These are phyloP conservation scores for Pelagomonas calceolata DNA, from an alignment of 108 stramenopile genomes.

Conservation along the genomic window DNA sequence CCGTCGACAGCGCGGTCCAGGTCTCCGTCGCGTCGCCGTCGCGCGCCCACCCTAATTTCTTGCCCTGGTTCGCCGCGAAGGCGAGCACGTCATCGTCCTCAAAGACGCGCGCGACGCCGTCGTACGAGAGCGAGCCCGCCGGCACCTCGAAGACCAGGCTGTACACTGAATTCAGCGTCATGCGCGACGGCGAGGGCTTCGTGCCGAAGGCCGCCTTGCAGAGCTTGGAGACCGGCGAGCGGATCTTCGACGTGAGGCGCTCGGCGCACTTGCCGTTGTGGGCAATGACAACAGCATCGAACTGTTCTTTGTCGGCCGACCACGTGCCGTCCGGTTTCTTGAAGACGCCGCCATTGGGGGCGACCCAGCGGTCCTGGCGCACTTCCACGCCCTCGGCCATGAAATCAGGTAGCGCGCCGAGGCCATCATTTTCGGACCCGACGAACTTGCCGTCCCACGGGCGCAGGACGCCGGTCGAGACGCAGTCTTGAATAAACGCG, in stretches of 20 bases:
- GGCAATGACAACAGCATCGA: slow-evolving; percentile 59
- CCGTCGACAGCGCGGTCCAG: slow-evolving; percentile 62
- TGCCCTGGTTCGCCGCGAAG: slow-evolving; percentile 3
- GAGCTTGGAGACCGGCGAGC: slow-evolving; percentile 50
- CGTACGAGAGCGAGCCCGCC: background rate
- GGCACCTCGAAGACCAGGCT: slow-evolving; percentile 44
- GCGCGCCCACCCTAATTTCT: background rate
- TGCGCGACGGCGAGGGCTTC: slow-evolving; percentile 53
- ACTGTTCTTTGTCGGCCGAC: slow-evolving; percentile 50
- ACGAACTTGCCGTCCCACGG: slow-evolving; percentile 16
- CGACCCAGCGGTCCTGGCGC: slow-evolving; percentile 67
- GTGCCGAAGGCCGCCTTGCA: slow-evolving; percentile 59
- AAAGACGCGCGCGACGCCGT: background rate
- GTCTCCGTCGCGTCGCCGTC: slow-evolving; percentile 34
- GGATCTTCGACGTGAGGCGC: slow-evolving; percentile 65
- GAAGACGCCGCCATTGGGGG: slow-evolving; percentile 28
- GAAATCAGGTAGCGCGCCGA: slow-evolving; percentile 41
- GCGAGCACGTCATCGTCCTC: background rate
- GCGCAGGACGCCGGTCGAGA: background rate
- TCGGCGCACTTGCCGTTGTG: slow-evolving; percentile 86
- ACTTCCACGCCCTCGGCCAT: slow-evolving; percentile 32
- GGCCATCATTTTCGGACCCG: slow-evolving; percentile 51
- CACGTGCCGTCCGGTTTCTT: slow-evolving; percentile 22
- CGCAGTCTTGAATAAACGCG: background rate
- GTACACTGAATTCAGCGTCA: slow-evolving; percentile 69